A percentile compares a stretch with the other conserved stretches of the same genome.
Evolutionary conservation across 2,329 filamentous ascomycete genomes (phyloP).

Genomic region (Stachybotrys echinatus): DNA sequence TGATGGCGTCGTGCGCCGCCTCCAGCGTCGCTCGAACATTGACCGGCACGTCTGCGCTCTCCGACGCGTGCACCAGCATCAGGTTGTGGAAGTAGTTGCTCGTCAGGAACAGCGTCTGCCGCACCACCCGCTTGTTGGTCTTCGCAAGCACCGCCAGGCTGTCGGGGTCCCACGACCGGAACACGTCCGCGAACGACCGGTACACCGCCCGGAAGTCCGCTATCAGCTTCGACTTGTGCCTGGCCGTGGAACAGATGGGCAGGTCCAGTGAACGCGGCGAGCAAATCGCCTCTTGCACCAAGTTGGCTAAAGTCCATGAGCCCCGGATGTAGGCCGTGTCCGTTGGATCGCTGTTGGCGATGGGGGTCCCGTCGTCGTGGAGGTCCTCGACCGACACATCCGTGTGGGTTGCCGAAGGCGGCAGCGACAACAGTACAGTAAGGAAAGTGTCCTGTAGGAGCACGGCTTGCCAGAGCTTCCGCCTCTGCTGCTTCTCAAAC

Average conservation of each 20-base stretch:
- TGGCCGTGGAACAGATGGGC: constrained; percentile 62
- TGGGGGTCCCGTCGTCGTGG: constrained; percentile 53
- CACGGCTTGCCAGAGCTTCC: constrained; percentile 79
- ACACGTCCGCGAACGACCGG: constrained; percentile 64
- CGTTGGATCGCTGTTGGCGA: constrained; percentile 56
- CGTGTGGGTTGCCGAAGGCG: constrained; percentile 72
- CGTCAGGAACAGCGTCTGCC: constrained; percentile 74
- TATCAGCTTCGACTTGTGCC: constrained; percentile 66
- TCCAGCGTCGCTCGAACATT: constrained; percentile 68
- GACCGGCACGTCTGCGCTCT: constrained; percentile 56
- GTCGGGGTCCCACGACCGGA: constrained; percentile 62
- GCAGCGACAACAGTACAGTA: constrained; percentile 70
- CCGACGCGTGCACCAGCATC: constrained; percentile 71
- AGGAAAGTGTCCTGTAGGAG: constrained; percentile 77
- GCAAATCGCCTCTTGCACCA: constrained; percentile 73
- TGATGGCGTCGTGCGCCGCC: constrained; percentile 70
- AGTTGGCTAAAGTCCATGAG: constrained; percentile 73
- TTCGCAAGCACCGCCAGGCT: constrained; percentile 52
- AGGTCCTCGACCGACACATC: constrained; percentile 74
- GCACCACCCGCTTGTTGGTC: constrained; percentile 59
- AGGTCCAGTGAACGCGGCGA: constrained; percentile 68
- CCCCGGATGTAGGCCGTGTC: constrained; percentile 69
- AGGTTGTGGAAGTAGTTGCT: constrained; percentile 80
- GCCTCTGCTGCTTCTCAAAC: constrained; percentile 72
- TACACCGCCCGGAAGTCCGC: constrained; percentile 66